These are phyloP conservation scores for Aspergillus quadricinctus DNA, from an alignment of 2,329 filamentous ascomycete genomes.

Conservation along the genomic window DNA sequence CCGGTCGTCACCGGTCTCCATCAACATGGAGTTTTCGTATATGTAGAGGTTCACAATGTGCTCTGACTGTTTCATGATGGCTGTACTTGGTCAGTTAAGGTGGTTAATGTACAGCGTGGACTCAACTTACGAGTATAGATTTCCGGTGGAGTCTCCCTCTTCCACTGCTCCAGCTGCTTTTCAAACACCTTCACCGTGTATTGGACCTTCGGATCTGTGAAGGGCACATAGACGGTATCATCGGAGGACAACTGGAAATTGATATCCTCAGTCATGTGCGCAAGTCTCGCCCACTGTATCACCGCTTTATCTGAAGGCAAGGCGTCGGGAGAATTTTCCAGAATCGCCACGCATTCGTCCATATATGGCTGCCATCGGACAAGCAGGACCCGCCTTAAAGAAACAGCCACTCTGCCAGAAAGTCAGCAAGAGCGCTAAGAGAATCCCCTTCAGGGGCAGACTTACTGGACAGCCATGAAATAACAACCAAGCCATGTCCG, in stretches of 20 bases:
- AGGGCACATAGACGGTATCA: slow-evolving; percentile 52
- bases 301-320: slow-evolving; percentile 54
- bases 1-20: slow-evolving; percentile 50
- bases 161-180: slow-evolving; percentile 59
- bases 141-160: slow-evolving; percentile 49
- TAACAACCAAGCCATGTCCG: slow-evolving; percentile 60
- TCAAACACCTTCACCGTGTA: slow-evolving; percentile 63
- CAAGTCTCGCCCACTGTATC: slow-evolving; percentile 55
- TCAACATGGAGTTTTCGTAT: slow-evolving; percentile 69
- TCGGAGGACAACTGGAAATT: slow-evolving; percentile 63
- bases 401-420: slow-evolving; percentile 50
- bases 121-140: slow-evolving; percentile 51
- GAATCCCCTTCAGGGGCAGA: neutral
- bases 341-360: slow-evolving; percentile 56
- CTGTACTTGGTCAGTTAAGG: slow-evolving; percentile 33
- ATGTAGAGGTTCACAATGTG: slow-evolving; percentile 66
- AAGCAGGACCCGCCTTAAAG: slow-evolving; percentile 55
- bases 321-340: slow-evolving; percentile 54
- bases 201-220: slow-evolving; percentile 61
- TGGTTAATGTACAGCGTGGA: neutral
- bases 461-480: slow-evolving; percentile 54
- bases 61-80: slow-evolving; percentile 60
- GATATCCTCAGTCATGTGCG: slow-evolving; percentile 64
- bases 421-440: slow-evolving; percentile 2
- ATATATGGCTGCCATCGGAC: slow-evolving; percentile 61